These are phyloP conservation scores for Camellia japonica DNA, from an alignment of 148 eudicot species.

Conservation along the genomic window DNA sequence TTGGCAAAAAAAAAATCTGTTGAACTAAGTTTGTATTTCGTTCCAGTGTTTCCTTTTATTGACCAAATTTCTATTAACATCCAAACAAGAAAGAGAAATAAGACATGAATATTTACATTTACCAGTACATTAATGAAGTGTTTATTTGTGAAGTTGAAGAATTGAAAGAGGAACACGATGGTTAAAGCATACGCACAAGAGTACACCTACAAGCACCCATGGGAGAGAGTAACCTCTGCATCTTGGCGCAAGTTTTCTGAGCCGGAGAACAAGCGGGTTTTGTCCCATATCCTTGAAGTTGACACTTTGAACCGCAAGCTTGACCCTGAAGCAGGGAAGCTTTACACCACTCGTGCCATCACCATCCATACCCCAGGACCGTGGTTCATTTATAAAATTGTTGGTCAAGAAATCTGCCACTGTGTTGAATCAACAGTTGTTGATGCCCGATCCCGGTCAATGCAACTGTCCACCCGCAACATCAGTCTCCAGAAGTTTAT, in stretches of 20 bases:
- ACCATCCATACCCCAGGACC: constrained; percentile 90
- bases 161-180: constrained; percentile 33
- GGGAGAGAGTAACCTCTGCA: constrained; percentile 93
- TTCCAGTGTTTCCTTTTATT: background rate
- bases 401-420: constrained; percentile 95
- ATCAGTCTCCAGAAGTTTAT: constrained; percentile 75
- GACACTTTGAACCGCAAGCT: constrained; percentile 78
- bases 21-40: background rate
- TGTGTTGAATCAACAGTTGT: constrained; percentile 89
- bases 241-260: constrained; percentile 99
- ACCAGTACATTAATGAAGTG: too few species aligned
- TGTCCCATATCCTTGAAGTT: constrained; percentile 87
- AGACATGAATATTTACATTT: background rate
- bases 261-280: constrained; percentile 73
- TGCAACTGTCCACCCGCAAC: constrained; percentile 80
- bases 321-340: constrained; percentile 71
- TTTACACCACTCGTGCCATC: constrained; percentile 81
- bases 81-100: background rate
- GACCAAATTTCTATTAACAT: background rate
- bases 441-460: constrained; percentile 67
- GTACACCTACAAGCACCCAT: constrained; percentile 87
- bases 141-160: constrained; percentile 5
- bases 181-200: constrained; percentile 87
- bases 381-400: constrained; percentile 73
- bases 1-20: background rate